Evolutionary conservation across 768 basidiomycete genomes (phyloP).

Genomic region (Amanita polypyramis): DNA sequence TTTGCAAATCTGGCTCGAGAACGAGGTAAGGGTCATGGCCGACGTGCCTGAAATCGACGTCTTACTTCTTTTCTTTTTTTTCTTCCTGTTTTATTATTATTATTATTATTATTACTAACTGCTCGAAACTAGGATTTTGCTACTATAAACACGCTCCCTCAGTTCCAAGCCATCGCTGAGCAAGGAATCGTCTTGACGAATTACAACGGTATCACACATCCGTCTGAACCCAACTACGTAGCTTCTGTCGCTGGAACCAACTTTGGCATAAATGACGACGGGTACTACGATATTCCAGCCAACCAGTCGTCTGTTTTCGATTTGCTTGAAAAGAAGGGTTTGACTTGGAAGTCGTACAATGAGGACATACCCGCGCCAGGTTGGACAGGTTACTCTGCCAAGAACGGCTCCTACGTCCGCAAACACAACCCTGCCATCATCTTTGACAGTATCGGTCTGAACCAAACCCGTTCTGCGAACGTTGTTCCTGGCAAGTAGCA

Average conservation of each 20-base stretch:
- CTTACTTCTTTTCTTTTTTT: too few relatives aligned
- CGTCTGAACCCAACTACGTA: conserved; percentile 54
- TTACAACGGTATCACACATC: conserved; percentile 43
- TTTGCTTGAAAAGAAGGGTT: conserved; percentile 42
- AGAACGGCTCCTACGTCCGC: conserved; percentile 19
- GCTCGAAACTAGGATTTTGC: not conserved
- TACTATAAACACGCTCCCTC: conserved; percentile 1
- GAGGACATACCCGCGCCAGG: conserved; percentile 46
- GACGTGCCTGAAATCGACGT: too few relatives aligned
- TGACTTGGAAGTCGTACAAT: conserved; percentile 58
- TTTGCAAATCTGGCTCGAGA: conserved; percentile 47
- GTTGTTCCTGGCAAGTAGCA: conserved; percentile 52
- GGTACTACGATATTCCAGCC: conserved; percentile 23
- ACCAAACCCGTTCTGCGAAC: conserved; percentile 27
- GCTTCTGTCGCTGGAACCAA: conserved; percentile 31
- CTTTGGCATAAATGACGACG: conserved; percentile 37
- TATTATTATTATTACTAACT: not conserved
- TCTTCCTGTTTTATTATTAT: too few relatives aligned
- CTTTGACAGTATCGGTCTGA: conserved; percentile 37
- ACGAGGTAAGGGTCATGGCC: conserved; percentile 22
- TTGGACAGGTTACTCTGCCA: conserved; percentile 28
- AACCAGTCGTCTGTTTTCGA: conserved; percentile 53
- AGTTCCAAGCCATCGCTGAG: conserved; percentile 25
- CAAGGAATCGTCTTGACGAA: conserved; percentile 40
- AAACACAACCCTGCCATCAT: conserved; percentile 34